Percentiles rank a stretch among this genome's conserved stretches.
phyloP scores from a whole-genome alignment of 305 asterid genomes.

The Lippia alba region DNA sequence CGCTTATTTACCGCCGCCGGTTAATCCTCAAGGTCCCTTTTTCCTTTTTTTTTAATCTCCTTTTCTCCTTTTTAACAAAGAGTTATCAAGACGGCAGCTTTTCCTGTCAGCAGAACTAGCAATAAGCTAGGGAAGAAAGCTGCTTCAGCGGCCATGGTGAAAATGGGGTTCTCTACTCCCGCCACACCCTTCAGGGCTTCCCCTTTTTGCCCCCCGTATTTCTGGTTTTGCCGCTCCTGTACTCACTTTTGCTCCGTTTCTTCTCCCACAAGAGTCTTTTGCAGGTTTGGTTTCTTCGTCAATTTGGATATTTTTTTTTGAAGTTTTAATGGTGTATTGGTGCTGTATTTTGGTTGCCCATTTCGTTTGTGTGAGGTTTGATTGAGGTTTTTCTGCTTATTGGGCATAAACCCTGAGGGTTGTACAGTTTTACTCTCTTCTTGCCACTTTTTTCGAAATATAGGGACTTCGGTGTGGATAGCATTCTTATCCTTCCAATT shows the following conservation, averaged over 20 bases:
- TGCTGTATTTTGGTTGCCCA: constrained; percentile 12
- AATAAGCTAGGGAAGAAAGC: constrained; percentile 58
- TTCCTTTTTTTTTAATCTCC: no score
- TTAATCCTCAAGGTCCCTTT: constrained; percentile 11
- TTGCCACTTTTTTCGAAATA: constrained; percentile 5
- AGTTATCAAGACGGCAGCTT: constrained; percentile 74
- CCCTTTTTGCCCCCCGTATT: constrained; percentile 49
- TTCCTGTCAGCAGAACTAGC: constrained; percentile 56
- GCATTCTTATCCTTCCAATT: constrained; percentile 3
- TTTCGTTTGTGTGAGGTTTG: constrained; percentile 7
- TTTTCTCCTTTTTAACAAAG: neutral
- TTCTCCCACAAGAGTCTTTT: constrained; percentile 46
- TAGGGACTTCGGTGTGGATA: constrained; percentile 26
- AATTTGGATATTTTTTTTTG: neutral
- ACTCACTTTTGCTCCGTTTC: constrained; percentile 43
- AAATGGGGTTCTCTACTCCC: constrained; percentile 77
- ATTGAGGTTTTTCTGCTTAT: constrained; percentile 12
- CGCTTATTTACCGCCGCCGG: constrained; percentile 43
- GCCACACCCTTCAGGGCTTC: constrained; percentile 59
- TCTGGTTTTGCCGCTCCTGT: constrained; percentile 57
- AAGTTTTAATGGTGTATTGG: constrained; percentile 4
- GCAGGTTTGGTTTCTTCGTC: constrained; percentile 43
- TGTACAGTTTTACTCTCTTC: neutral
- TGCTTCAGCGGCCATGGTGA: constrained; percentile 68
- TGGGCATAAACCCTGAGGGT: constrained; percentile 29